These are phyloP conservation scores for Botrytis fragariae DNA, from an alignment of 2,329 filamentous ascomycete species.

Conservation along the genomic window DNA sequence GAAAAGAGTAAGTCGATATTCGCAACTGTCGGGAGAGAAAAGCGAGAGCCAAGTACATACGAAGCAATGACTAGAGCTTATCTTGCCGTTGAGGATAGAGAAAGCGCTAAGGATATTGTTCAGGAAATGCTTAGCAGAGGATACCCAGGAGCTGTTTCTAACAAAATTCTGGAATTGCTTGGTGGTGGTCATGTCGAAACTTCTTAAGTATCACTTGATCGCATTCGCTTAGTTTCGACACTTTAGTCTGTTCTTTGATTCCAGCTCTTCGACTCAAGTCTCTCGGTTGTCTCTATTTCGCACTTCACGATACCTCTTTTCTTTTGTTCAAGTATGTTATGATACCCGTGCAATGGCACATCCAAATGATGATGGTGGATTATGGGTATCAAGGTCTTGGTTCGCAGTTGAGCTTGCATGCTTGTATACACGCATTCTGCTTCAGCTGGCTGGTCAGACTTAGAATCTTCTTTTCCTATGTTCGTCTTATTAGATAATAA, in stretches of 20 bases:
- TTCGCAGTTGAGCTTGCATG: background rate
- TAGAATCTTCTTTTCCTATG: conserved; percentile 20
- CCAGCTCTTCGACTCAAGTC: conserved; percentile 18
- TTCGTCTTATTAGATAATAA: conserved; percentile 19
- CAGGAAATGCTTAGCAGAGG: conserved; percentile 87
- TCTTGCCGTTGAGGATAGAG: conserved; percentile 77
- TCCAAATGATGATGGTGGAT: conserved; percentile 25
- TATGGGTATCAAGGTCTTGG: conserved; percentile 31
- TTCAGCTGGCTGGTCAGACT: conserved; percentile 19
- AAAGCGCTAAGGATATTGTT: conserved; percentile 73
- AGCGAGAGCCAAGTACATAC: conserved; percentile 94
- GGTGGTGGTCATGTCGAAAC: conserved; percentile 48
- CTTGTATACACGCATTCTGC: background rate
- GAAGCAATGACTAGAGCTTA: conserved; percentile 97
- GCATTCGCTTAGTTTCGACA: background rate
- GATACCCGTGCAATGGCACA: conserved; percentile 38
- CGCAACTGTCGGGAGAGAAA: conserved; percentile 69
- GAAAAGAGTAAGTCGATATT: conserved; percentile 77
- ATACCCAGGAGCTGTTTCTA: conserved; percentile 87
- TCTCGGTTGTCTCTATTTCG: conserved; percentile 28
- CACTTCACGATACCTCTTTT: conserved; percentile 28
- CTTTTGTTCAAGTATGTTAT: conserved; percentile 31
- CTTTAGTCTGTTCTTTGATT: conserved; percentile 16
- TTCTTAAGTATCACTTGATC: conserved; percentile 1
- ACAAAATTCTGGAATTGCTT: conserved; percentile 90